phyloP scores from a whole-genome alignment of 768 basidiomycete species.

The Pulveroboletus frians region DNA sequence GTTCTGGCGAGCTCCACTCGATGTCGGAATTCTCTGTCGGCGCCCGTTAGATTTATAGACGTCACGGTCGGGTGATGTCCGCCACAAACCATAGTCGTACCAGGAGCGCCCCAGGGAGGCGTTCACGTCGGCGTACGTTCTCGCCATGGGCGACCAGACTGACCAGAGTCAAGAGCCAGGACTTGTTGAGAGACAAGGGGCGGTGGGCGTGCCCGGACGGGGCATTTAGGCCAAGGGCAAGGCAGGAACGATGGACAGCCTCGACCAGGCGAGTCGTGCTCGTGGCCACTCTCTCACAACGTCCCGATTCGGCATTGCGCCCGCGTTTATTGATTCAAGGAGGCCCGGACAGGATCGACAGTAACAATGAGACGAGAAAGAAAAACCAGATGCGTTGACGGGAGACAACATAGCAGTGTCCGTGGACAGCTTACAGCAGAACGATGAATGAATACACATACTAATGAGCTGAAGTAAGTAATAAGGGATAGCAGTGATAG shows the following conservation, averaged over 20 bases:
- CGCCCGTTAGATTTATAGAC: neutral
- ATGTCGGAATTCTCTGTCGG: slow-evolving; percentile 49
- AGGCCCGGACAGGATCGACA: slow-evolving; percentile 12
- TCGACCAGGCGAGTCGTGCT: slow-evolving; percentile 6
- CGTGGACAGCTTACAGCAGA: slow-evolving; percentile 22
- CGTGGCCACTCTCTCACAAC: slow-evolving; percentile 1
- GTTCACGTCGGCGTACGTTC: slow-evolving; percentile 55
- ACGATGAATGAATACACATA: slow-evolving; percentile 28
- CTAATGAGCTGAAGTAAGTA: slow-evolving; percentile 25
- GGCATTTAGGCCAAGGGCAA: slow-evolving; percentile 26
- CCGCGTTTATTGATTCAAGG: neutral
- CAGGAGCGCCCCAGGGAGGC: slow-evolving; percentile 51
- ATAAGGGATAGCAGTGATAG: slow-evolving; percentile 22
- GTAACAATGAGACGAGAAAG: slow-evolving; percentile 15
- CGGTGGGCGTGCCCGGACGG: slow-evolving; percentile 15
- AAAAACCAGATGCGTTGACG: slow-evolving; percentile 21
- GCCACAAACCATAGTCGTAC: slow-evolving; percentile 55
- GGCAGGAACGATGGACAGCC: slow-evolving; percentile 16
- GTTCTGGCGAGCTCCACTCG: slow-evolving; percentile 62
- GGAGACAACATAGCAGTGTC: slow-evolving; percentile 24
- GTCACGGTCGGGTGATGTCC: neutral
- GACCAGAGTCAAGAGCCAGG: slow-evolving; percentile 15
- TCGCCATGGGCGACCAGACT: slow-evolving; percentile 35
- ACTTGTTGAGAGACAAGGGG: slow-evolving; percentile 15
- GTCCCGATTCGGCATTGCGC: slow-evolving; percentile 5